Evolutionary conservation across 192 early-diverging fungal genomes (phyloP).

Genomic region (Bifiguratus adelaidae): DNA sequence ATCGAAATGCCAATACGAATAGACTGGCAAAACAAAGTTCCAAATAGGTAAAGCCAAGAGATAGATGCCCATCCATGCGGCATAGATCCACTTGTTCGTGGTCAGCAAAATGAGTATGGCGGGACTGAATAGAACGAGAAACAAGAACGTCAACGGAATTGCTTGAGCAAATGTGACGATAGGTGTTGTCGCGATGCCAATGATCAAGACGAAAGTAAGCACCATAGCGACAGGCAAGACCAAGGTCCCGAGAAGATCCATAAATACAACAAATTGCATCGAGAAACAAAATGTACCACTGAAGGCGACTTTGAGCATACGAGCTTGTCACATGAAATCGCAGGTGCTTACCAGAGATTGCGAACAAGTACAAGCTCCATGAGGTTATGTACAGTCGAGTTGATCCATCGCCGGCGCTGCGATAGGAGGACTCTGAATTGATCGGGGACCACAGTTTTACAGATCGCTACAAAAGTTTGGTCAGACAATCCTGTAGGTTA

Average conservation of each 20-base stretch:
- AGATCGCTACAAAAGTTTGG: no score
- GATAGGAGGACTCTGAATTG: conserved; percentile 64
- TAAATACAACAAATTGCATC: conserved; percentile 63
- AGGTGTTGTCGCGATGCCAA: conserved; percentile 32
- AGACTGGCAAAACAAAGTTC: conserved; percentile 86
- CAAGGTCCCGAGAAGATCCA: conserved; percentile 55
- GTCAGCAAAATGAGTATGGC: conserved; percentile 79
- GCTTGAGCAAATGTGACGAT: conserved; percentile 21
- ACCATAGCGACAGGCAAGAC: conserved; percentile 47
- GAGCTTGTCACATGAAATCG: no score
- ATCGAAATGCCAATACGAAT: conserved; percentile 92
- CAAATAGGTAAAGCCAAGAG: conserved; percentile 79
- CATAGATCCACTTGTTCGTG: conserved; percentile 64
- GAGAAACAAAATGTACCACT: conserved; percentile 77
- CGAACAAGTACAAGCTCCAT: conserved; percentile 74
- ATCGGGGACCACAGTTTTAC: conserved; percentile 66
- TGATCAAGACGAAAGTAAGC: conserved; percentile 37
- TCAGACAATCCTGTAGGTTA: no score
- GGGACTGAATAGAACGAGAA: conserved; percentile 68
- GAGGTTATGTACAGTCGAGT: conserved; percentile 85
- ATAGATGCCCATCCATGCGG: conserved; percentile 78
- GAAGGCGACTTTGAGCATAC: no score
- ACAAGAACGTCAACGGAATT: conserved; percentile 58
- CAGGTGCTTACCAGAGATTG: no score
- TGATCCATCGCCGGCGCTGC: conserved; percentile 87